A percentile compares a stretch with the other conserved stretches of the same genome.
These are phyloP conservation scores for Corylus avellana DNA, from an alignment of 306 rosid genomes.

Conservation along the genomic window DNA sequence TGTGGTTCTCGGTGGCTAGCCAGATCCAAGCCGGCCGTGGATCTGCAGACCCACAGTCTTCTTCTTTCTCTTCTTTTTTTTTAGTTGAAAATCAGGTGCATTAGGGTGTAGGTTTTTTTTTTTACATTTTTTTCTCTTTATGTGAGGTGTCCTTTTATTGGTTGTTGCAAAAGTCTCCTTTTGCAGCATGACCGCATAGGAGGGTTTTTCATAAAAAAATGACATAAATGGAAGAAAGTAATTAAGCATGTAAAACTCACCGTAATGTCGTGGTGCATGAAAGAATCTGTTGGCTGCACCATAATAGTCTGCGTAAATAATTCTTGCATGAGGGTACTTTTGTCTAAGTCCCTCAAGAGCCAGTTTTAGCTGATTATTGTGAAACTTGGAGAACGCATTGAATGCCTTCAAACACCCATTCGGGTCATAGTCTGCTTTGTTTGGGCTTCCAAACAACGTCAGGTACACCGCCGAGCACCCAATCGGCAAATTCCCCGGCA, in stretches of 20 bases:
- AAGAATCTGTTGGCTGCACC: slow-evolving; percentile 52
- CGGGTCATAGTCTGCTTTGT: slow-evolving; percentile 43
- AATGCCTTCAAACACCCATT: slow-evolving; percentile 60
- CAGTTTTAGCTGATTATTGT: slow-evolving; percentile 50
- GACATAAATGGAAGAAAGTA: neutral
- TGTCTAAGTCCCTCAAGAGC: slow-evolving; percentile 37
- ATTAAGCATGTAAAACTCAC: slow-evolving; percentile 24
- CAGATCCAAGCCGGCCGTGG: too few species aligned
- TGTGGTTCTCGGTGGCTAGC: too few species aligned
- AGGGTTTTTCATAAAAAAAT: neutral
- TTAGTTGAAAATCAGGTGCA: too few species aligned
- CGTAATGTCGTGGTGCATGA: slow-evolving; percentile 48
- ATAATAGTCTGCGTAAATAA: slow-evolving; percentile 66
- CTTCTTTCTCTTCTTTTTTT: too few species aligned
- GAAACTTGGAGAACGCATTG: slow-evolving; percentile 52
- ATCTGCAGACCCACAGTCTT: too few species aligned
- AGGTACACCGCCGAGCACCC: slow-evolving; percentile 61
- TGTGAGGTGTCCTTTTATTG: too few species aligned
- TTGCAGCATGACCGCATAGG: too few species aligned
- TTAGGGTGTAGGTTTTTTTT: too few species aligned
- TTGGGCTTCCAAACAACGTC: slow-evolving; percentile 41
- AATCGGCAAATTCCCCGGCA: slow-evolving; percentile 70
- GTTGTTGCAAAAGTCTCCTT: too few species aligned
- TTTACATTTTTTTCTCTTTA: too few species aligned
- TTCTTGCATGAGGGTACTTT: slow-evolving; percentile 49